Conservation (phyloP, 768 basidiomycete species). For the Gymnopilus junonius region DNA sequence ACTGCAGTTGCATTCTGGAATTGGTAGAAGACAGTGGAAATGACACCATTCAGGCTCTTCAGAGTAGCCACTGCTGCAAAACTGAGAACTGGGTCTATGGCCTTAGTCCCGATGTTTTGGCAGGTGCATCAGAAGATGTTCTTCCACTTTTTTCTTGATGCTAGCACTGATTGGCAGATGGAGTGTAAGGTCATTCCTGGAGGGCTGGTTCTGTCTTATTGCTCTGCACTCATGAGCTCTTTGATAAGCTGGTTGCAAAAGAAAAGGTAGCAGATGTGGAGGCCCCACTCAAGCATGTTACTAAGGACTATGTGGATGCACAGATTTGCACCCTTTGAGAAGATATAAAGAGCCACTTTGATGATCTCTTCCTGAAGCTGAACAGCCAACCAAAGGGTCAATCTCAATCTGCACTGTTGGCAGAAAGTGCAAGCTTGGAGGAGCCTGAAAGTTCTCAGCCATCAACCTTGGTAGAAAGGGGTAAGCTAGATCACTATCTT, state of each 20-base stretch:
- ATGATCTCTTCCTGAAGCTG: background rate
- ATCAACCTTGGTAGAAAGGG: too few relatives aligned
- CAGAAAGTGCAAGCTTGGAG: too few relatives aligned
- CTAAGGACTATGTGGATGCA: background rate
- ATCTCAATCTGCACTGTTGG: too few relatives aligned
- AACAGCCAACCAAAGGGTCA: too few relatives aligned
- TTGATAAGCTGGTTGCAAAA: constrained; percentile 3
- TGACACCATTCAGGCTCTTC: constrained; percentile 24
- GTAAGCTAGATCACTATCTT: too few relatives aligned
- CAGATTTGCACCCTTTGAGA: background rate
- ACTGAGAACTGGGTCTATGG: constrained; percentile 33
- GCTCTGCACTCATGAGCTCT: background rate
- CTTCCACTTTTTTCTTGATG: constrained; percentile 26
- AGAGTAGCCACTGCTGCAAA: constrained; percentile 24
- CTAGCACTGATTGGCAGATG: constrained; percentile 27
- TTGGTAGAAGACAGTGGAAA: background rate
- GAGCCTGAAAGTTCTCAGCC: too few relatives aligned
- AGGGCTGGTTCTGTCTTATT: constrained; percentile 16
- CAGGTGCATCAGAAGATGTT: constrained; percentile 23
- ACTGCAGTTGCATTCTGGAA: background rate
- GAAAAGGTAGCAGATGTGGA: background rate
- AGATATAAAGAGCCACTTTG: background rate
- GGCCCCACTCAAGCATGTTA: background rate
- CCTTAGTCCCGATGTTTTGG: constrained; percentile 23
- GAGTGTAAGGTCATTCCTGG: constrained; percentile 24